Conservation (phyloP, 345 rosid species). For the Euphorbia peplus region DNA sequence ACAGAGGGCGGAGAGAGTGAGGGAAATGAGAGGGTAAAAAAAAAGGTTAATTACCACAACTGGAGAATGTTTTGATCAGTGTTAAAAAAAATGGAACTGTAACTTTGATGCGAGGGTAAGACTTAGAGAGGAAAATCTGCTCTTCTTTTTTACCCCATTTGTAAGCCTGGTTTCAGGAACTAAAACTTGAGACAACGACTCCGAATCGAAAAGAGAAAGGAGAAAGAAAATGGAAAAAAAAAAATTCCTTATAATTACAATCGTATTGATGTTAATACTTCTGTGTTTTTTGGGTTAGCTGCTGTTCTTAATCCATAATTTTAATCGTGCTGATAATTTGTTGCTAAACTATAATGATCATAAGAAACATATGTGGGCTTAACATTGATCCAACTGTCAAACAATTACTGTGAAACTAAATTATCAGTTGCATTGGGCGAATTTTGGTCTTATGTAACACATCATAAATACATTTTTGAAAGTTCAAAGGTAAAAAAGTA, state of each 20-base stretch:
- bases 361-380: background rate
- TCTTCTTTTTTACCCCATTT: slow-evolving; percentile 6
- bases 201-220: background rate
- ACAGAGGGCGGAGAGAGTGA: slow-evolving; percentile 34
- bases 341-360: background rate
- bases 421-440: too few species aligned
- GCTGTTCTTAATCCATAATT: background rate
- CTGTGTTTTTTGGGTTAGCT: background rate
- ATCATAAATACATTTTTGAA: too few species aligned
- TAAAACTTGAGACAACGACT: background rate
- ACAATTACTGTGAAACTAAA: too few species aligned
- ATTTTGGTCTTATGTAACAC: too few species aligned
- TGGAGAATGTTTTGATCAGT: slow-evolving; percentile 9
- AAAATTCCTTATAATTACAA: slow-evolving; percentile 16
- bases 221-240: background rate
- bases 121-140: background rate
- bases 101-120: background rate
- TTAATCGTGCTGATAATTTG: background rate
- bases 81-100: background rate
- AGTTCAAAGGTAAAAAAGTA: too few species aligned
- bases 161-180: slow-evolving; percentile 10
- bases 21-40: slow-evolving; percentile 17
- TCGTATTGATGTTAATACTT: background rate
- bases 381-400: background rate
- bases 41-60: background rate